Conservation (phyloP, 1,284 basidiomycete species). For the Pascua guehoae region DNA sequence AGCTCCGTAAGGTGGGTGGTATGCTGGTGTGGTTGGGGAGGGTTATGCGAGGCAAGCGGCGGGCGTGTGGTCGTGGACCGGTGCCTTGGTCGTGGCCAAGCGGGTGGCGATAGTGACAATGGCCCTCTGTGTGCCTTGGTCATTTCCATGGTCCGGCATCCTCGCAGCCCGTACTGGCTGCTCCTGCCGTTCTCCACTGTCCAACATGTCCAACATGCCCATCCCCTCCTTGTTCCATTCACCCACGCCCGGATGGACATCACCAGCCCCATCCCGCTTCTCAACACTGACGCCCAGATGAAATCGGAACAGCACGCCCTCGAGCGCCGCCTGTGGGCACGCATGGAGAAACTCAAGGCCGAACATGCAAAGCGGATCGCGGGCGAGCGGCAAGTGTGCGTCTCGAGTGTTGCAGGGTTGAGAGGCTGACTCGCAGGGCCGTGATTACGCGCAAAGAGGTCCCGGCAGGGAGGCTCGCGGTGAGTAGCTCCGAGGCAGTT, state of each 20-base stretch:
- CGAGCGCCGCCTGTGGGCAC: slow-evolving; percentile 41
- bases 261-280: too few species aligned
- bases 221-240: too few species aligned
- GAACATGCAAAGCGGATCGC: slow-evolving; percentile 30
- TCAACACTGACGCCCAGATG: slow-evolving; percentile 30
- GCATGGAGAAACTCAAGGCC: slow-evolving; percentile 40
- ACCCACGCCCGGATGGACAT: too few species aligned
- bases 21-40: not conserved
- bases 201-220: too few species aligned
- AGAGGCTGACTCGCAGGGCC: slow-evolving; percentile 20
- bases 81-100: not conserved
- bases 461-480: slow-evolving; percentile 26
- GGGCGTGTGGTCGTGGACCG: not conserved
- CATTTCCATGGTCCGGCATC: too few species aligned
- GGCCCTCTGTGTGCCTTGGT: too few species aligned
- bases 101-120: not conserved
- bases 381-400: slow-evolving; percentile 31
- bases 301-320: slow-evolving; percentile 43
- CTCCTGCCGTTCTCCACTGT: not conserved
- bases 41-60: not conserved
- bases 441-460: slow-evolving; percentile 33
- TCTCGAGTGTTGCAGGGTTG: not conserved
- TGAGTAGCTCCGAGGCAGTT: slow-evolving; percentile 13
- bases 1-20: slow-evolving; percentile 35
- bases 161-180: too few species aligned